Evolutionary conservation across 345 rosid species (phyloP).

Genomic region (Salix dunnii): DNA sequence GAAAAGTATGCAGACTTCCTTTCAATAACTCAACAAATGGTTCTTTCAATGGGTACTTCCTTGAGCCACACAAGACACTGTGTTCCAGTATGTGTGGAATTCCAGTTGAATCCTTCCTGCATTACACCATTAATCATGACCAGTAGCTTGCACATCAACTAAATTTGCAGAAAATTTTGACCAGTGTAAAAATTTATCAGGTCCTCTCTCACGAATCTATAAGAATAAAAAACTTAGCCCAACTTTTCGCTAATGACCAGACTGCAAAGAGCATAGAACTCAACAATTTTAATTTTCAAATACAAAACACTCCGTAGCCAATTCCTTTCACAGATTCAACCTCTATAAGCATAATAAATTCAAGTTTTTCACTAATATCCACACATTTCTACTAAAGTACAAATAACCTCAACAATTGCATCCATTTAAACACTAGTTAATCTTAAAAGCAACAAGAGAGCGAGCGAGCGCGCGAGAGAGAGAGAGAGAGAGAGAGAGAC

Average conservation of each 20-base stretch:
- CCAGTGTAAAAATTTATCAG: neutral
- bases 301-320: neutral
- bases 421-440: neutral
- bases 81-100: constrained; percentile 98
- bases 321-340: neutral
- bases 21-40: constrained; percentile 93
- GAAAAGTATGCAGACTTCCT: constrained; percentile 88
- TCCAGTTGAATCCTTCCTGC: constrained; percentile 95
- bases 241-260: neutral
- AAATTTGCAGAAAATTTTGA: neutral
- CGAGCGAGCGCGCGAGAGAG: too few relatives aligned
- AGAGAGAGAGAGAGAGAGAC: neutral
- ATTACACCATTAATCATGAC: constrained; percentile 8
- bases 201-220: neutral
- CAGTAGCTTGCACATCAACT: neutral
- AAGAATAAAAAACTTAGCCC: too few relatives aligned
- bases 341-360: neutral
- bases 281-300: neutral
- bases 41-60: constrained; percentile 94
- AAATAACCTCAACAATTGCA: neutral
- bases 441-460: neutral
- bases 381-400: neutral
- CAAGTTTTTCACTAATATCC: neutral
- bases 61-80: constrained; percentile 92
- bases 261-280: neutral